Evolutionary conservation across 345 rosid species (phyloP).

Genomic region (Eucalyptus marginata): DNA sequence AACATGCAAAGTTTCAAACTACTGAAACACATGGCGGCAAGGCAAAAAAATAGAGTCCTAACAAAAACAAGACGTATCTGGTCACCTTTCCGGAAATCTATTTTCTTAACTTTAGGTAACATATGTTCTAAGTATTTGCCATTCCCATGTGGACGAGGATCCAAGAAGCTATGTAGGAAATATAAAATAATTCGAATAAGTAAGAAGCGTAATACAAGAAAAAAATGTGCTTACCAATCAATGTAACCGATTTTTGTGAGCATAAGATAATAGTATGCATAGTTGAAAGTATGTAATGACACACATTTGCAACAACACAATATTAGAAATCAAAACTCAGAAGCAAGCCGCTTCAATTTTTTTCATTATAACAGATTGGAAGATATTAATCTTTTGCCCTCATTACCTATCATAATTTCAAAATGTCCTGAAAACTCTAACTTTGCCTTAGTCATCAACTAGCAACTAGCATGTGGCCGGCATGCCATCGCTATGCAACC

Average conservation of each 20-base stretch:
- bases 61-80: constrained; percentile 26
- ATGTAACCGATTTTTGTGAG: constrained; percentile 66
- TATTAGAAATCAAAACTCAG: background rate
- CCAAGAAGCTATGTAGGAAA: constrained; percentile 48
- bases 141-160: constrained; percentile 81
- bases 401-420: constrained; percentile 41
- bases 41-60: background rate
- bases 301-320: constrained; percentile 35
- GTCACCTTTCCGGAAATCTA: constrained; percentile 86
- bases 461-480: rapidly evolving
- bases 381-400: background rate
- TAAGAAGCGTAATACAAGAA: background rate
- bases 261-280: constrained; percentile 69
- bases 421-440: too few species aligned
- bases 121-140: constrained; percentile 88
- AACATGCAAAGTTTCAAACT: background rate
- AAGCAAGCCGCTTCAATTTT: background rate
- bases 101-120: constrained; percentile 70
- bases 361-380: background rate
- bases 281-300: constrained; percentile 74
- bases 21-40: background rate
- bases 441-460: too few species aligned
- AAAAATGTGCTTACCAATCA: constrained; percentile 34
- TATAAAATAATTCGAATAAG: background rate
- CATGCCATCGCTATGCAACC: too few species aligned